Base-by-base conservation (phyloP, 768 basidiomycete genomes). In the Pulveroboletus sp. region DNA sequence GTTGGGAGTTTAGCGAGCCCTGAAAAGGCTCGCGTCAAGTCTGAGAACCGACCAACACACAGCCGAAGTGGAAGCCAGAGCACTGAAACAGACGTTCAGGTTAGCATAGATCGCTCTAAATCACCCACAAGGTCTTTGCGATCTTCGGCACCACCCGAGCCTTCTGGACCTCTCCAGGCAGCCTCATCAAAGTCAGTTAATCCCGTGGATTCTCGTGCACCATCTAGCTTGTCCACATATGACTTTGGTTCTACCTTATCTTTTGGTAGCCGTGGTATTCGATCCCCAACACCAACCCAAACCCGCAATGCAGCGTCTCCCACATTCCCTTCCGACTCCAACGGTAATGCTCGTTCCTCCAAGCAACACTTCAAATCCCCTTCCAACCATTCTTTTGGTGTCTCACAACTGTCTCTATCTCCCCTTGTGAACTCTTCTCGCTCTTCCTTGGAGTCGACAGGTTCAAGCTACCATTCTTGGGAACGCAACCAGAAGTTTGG, bases 401-500 rank as follows among this genome's bases (percentile, higher is more conserved):
- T 77, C 31, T 78, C 77, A 31, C 78, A 80, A 45, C 76, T 85
- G 43, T 72, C 84, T n/a, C 77, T 91, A 44, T 82, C 85, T 32
- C 83, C 87, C 5, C 68, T 86, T 16, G 77, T 76, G 14, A 90
- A 84, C 53, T 86, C 87, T 7, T 91, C 90, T 24, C 78, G 83
- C 24, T 87, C 88, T 13, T 92, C 90, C 6, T 69, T 92, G 19
- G 87, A 84, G 50, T 90, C 89, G 10, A 77, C 75, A 31, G 88
- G 90, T 14, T 93, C 90, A 3, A 92, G 90, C 66, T 92, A 88
- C 64, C 89, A 91, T 62, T 89, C 89, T 5, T 83, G 77, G 78
- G 86, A 89, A 47, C 82, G 70, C 19, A 81, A 68, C 40, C 68
- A 83, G 50, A 71, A 69, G 55, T 77, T 78, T 49, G 81, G 85